Percentiles rank a stretch among this genome's conserved stretches.
These are phyloP conservation scores for Ceratocystis albifundus DNA, from an alignment of 2,329 filamentous ascomycete genomes.

Conservation along the genomic window DNA sequence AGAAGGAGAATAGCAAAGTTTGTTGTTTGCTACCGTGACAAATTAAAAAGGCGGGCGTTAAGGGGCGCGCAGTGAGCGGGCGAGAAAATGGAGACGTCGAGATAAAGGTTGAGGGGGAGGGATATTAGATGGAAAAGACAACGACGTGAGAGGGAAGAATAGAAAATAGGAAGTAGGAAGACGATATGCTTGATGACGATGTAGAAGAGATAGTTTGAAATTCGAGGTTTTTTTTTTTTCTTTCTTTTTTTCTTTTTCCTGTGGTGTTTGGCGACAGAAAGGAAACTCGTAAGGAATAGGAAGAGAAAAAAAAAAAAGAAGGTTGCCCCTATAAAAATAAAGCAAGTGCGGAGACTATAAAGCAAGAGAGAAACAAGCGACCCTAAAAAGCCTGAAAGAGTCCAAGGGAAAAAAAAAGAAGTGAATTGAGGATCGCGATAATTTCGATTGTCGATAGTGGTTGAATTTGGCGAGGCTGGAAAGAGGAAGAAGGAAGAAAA, in stretches of 20 bases:
- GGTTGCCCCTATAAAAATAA: slow-evolving; percentile 1
- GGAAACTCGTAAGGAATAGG: slow-evolving; percentile 8
- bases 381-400: background rate
- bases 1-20: background rate
- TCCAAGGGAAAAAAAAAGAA: background rate
- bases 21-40: too few relatives aligned
- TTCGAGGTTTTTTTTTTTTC: background rate
- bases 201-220: background rate
- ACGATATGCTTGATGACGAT: background rate
- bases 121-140: slow-evolving; percentile 5
- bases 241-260: background rate
- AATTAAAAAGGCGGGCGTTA: background rate
- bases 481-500: slow-evolving; percentile 11
- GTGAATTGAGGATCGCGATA: background rate
- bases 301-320: slow-evolving; percentile 5
- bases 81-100: background rate
- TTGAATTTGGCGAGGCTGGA: slow-evolving; percentile 22
- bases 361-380: slow-evolving; percentile 5
- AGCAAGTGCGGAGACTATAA: background rate
- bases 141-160: slow-evolving; percentile 2
- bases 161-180: background rate
- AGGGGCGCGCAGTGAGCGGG: background rate
- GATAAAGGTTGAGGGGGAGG: background rate
- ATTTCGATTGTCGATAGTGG: background rate
- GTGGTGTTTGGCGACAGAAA: background rate